These are phyloP conservation scores for Blastobotrys muscicola DNA, from an alignment of 805 yeast species.

Conservation along the genomic window DNA sequence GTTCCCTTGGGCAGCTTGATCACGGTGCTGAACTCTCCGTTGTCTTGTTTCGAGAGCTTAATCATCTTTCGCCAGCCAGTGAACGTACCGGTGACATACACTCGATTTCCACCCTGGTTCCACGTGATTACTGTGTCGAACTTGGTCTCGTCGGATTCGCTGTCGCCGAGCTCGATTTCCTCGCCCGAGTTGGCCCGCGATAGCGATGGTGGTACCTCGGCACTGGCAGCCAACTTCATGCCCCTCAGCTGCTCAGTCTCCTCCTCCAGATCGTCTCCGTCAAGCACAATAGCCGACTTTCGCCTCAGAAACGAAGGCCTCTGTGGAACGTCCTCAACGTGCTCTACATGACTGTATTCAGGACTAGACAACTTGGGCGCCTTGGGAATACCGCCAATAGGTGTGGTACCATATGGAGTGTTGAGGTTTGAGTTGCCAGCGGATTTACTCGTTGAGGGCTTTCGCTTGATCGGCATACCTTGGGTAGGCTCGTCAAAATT, in stretches of 20 bases:
- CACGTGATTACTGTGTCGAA: slow-evolving; percentile 66
- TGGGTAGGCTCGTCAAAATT: background rate
- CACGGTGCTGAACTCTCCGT: slow-evolving; percentile 24
- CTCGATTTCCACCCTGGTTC: slow-evolving; percentile 95
- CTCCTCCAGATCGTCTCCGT: slow-evolving; percentile 40
- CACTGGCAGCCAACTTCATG: slow-evolving; percentile 31
- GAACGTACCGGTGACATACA: slow-evolving; percentile 93
- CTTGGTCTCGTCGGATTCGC: slow-evolving; percentile 3
- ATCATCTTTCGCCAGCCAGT: slow-evolving; percentile 99
- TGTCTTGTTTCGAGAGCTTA: slow-evolving; percentile 49
- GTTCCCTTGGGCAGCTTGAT: slow-evolving; percentile 66
- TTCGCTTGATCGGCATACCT: slow-evolving; percentile 1
- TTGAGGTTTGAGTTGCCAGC: background rate
- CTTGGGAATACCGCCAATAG: slow-evolving; percentile 7
- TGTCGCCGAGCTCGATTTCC: slow-evolving; percentile 19
- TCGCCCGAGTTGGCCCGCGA: slow-evolving; percentile 25
- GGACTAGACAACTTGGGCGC: background rate
- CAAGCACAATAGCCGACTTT: slow-evolving; percentile 64
- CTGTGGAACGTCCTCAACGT: slow-evolving; percentile 4
- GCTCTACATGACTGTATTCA: slow-evolving; percentile 10
- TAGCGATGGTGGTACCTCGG: slow-evolving; percentile 20
- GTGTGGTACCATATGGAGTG: background rate
- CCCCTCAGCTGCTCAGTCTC: slow-evolving; percentile 40
- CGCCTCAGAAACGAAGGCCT: slow-evolving; percentile 32
- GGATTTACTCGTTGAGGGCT: background rate